Percentiles rank a stretch among this genome's conserved stretches.
phyloP scores from a whole-genome alignment of 352 stramenopile genomes.

The Globisporangium lucens region DNA sequence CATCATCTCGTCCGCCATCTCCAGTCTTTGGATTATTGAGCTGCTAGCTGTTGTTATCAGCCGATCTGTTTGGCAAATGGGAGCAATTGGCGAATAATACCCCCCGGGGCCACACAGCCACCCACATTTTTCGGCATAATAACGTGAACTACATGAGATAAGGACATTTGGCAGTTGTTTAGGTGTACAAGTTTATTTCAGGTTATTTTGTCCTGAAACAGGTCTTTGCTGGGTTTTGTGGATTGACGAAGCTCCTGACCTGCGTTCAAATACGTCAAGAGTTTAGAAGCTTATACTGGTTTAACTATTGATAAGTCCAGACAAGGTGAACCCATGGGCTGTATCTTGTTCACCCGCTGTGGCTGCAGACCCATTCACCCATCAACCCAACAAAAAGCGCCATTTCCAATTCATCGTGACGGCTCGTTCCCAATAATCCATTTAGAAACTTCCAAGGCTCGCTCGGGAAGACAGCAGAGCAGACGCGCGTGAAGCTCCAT shows the following conservation, averaged over 20 bases:
- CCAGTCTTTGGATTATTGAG: background rate
- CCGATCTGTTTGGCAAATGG: background rate
- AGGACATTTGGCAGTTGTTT: too few relatives aligned
- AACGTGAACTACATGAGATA: background rate
- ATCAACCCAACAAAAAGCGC: background rate
- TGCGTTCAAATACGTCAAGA: too few relatives aligned
- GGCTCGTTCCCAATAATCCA: slow-evolving; percentile 9
- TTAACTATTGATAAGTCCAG: background rate
- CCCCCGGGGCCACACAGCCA: slow-evolving; percentile 3
- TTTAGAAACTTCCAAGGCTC: background rate
- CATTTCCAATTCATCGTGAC: slow-evolving; percentile 5
- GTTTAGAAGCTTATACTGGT: background rate
- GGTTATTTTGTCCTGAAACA: too few relatives aligned
- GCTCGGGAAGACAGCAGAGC: too few relatives aligned
- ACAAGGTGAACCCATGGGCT: background rate
- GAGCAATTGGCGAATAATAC: background rate
- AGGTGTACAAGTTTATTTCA: too few relatives aligned
- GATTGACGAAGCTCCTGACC: too few relatives aligned
- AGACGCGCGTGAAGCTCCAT: background rate
- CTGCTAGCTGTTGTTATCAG: background rate
- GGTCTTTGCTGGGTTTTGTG: too few relatives aligned
- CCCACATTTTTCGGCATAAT: background rate
- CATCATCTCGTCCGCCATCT: slow-evolving; percentile 2
- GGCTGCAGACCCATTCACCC: background rate
- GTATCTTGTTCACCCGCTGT: too few relatives aligned